Evolutionary conservation across 371 early-diverging fungal genomes (phyloP).

Genomic region (Blakeslea trispora): DNA sequence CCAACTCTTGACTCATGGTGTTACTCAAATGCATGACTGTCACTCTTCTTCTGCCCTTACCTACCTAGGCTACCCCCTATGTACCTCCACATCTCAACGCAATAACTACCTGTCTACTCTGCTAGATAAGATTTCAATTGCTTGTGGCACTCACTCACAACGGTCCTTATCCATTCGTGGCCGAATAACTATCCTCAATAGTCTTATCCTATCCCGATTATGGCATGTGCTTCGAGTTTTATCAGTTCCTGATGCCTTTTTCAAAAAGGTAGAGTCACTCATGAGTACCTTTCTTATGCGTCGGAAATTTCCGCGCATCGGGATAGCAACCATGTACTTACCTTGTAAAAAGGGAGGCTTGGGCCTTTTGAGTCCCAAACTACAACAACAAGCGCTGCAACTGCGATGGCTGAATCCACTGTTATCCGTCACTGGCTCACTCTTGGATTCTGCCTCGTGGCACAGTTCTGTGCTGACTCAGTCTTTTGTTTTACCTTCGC

Average conservation of each 20-base stretch:
- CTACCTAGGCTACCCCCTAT: constrained; percentile 29
- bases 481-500: neutral
- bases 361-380: constrained; percentile 3
- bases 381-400: neutral
- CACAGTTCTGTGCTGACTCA: neutral
- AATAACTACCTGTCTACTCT: constrained; percentile 5
- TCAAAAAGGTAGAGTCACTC: neutral
- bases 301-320: constrained; percentile 5
- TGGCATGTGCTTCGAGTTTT: constrained; percentile 27
- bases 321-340: neutral
- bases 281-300: constrained; percentile 5
- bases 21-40: constrained; percentile 18
- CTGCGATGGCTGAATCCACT: neutral
- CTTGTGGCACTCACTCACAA: constrained; percentile 3
- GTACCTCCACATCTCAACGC: constrained; percentile 10
- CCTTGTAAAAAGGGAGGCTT: constrained; percentile 8
- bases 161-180: constrained; percentile 23
- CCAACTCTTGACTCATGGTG: neutral
- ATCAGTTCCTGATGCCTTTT: neutral
- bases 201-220: constrained; percentile 18
- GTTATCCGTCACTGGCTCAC: neutral
- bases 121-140: constrained; percentile 7
- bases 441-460: neutral
- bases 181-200: constrained; percentile 18
- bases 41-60: neutral